Conservation (phyloP, 305 asterid species). For the Vinca major region DNA sequence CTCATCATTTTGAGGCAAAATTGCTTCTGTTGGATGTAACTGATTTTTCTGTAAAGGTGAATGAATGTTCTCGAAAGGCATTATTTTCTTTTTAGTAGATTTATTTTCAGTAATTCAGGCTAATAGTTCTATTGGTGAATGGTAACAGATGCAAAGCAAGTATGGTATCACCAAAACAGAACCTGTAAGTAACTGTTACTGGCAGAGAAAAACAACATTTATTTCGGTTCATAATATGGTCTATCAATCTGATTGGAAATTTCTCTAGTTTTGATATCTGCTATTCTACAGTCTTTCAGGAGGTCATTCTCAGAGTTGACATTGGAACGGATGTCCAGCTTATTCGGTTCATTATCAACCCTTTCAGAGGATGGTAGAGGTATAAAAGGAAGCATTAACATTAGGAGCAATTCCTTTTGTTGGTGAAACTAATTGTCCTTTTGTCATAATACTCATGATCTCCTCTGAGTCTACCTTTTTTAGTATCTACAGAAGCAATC, state of each 20-base stretch:
- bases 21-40: slow-evolving; percentile 60
- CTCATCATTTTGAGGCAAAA: slow-evolving; percentile 67
- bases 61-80: slow-evolving; percentile 10
- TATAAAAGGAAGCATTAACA: slow-evolving; percentile 22
- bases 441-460: not conserved
- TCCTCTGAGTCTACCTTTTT: not conserved
- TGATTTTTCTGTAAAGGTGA: slow-evolving; percentile 78
- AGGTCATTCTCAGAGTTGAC: slow-evolving; percentile 76
- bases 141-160: slow-evolving; percentile 76
- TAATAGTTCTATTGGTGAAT: slow-evolving; percentile 19
- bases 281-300: slow-evolving; percentile 40
- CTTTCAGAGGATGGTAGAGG: slow-evolving; percentile 56
- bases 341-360: slow-evolving; percentile 59
- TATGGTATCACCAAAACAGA: slow-evolving; percentile 60
- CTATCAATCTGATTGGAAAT: slow-evolving; percentile 10
- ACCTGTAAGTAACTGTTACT: slow-evolving; percentile 41
- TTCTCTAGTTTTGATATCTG: slow-evolving; percentile 18
- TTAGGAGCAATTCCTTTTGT: not conserved
- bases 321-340: slow-evolving; percentile 57
- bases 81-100: slow-evolving; percentile 14
- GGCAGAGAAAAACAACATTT: no score
- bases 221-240: no score
- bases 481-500: not conserved
- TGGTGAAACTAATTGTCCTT: not conserved
- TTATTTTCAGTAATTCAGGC: slow-evolving; percentile 12